These are phyloP conservation scores for Phylloporus arenicola DNA, from an alignment of 768 basidiomycete genomes.

Conservation along the genomic window DNA sequence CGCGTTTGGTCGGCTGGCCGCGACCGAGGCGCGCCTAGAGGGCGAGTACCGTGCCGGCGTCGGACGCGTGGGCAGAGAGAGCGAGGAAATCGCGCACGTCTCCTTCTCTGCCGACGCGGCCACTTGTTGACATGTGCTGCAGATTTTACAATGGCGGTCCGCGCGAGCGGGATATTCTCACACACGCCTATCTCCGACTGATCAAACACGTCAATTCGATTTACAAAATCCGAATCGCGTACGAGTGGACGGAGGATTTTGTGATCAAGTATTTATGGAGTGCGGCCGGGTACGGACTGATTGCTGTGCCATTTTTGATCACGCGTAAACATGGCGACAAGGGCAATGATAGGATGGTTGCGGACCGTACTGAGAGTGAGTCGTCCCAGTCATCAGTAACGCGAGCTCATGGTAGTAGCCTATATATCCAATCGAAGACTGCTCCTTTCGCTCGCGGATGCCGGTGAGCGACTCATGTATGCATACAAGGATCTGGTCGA, in stretches of 20 bases:
- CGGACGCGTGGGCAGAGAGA: conserved; percentile 78
- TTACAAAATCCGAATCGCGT: conserved; percentile 90
- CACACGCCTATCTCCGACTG: conserved; percentile 67
- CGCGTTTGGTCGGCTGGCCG: conserved; percentile 86
- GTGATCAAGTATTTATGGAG: conserved; percentile 97
- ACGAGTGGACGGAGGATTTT: conserved; percentile 95
- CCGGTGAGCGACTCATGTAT: conserved; percentile 93
- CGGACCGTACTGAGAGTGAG: conserved; percentile 47
- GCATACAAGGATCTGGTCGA: conserved; percentile 94
- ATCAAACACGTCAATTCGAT: conserved; percentile 90
- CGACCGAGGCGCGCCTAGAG: conserved; percentile 79
- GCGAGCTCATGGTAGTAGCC: conserved; percentile 33
- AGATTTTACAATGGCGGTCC: conserved; percentile 91
- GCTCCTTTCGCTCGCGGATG: conserved; percentile 91
- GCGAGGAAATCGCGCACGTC: conserved; percentile 85
- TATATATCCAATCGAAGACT: conserved; percentile 93
- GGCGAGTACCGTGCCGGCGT: conserved; percentile 91
- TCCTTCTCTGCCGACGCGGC: no score
- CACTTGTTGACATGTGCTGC: not conserved
- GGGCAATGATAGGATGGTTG: conserved; percentile 33
- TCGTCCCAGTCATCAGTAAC: not conserved
- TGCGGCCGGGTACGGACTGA: conserved; percentile 85
- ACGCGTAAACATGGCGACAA: conserved; percentile 37
- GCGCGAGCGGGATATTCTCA: conserved; percentile 78
- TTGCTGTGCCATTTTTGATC: conserved; percentile 84